Conservation (phyloP, 2,329 filamentous ascomycete genomes). For the Neonectria faginata region DNA sequence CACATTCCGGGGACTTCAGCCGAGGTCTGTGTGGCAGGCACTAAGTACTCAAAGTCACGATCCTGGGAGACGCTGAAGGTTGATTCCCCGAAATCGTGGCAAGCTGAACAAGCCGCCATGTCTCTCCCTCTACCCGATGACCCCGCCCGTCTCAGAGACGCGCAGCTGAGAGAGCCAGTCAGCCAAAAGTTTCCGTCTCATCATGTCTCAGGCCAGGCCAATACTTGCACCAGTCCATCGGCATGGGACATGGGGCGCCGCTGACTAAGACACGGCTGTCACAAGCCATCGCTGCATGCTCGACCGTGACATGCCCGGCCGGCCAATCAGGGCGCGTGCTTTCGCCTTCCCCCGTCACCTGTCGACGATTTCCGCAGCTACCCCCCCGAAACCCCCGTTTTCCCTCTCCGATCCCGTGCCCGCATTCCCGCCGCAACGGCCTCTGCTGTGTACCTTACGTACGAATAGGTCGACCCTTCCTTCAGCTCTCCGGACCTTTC, state of each 20-base stretch:
- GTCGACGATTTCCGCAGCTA: conserved; percentile 28
- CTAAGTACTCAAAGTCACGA: background rate
- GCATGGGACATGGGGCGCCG: background rate
- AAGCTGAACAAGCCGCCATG: conserved; percentile 7
- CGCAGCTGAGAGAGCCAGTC: background rate
- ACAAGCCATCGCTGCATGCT: conserved; percentile 39
- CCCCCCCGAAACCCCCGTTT: conserved; percentile 26
- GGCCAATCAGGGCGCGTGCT: conserved; percentile 35
- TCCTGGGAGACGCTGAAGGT: background rate
- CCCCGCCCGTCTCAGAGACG: background rate
- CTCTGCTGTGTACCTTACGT: background rate
- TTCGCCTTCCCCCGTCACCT: conserved; percentile 12
- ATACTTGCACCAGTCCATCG: conserved; percentile 19
- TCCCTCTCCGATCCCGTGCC: conserved; percentile 28
- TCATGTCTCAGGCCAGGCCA: background rate
- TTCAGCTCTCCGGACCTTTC: background rate
- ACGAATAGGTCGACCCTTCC: background rate
- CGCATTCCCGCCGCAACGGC: conserved; percentile 28
- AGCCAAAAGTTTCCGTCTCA: background rate
- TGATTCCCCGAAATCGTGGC: background rate
- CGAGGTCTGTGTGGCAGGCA: background rate
- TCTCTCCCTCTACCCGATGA: conserved; percentile 20
- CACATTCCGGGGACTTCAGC: background rate
- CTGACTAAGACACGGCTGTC: conserved; percentile 40
- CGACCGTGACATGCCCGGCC: conserved; percentile 35